Base-by-base conservation (phyloP, 2,329 filamentous ascomycete species). In the Aspergillus caelatus region DNA sequence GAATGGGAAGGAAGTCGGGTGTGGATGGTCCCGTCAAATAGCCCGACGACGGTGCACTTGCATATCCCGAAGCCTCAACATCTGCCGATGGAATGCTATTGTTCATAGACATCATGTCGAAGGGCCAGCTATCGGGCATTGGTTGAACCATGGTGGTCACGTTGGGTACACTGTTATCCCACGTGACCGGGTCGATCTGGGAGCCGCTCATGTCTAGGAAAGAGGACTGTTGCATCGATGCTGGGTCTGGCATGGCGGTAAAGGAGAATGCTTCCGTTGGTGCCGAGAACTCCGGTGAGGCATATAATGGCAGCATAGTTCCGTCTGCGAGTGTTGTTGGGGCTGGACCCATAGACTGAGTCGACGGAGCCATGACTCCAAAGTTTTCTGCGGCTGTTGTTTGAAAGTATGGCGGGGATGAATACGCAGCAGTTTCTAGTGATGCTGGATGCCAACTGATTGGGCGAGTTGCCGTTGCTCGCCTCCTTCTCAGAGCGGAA, bases 371-470 rank as follows among this genome's bases (percentile, higher is more conserved):
- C 61, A 73, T 70, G 50, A 55, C 55, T 45, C 68, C 53, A 30
- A 72, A 63, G 28, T 64, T 71, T 23, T 71, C 65, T 45, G 68
- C 52, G 23, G 45, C 55, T 26, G 62, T 62, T 48, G 65, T 56
- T 53, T 71, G 65, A 30, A 65, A 57, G 57, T 68, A 70, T 54
- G 70, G 66, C 11, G 72, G 65, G 28, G 68, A 67, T 2, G 71
- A 66, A 60, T 73, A 71, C 5, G 68, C 71, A 74, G 74, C 59
- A 71, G 71, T 36, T 72, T 72, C 62, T 77, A 76, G 62, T 11
- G 89, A 86, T 26, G 86, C 85, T 3, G 90, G 89, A 74, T 93
- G 91, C 91, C 91, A 93, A 81, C 90, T 93, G 53, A 91, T 81
- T 7, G 91, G 90, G 48, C 91, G 85, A 58, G 78, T 78, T 45